A percentile compares a stretch with the other conserved stretches of the same genome.
phyloP scores from a whole-genome alignment of 2,329 filamentous ascomycete genomes.

The Pyricularia sp. region DNA sequence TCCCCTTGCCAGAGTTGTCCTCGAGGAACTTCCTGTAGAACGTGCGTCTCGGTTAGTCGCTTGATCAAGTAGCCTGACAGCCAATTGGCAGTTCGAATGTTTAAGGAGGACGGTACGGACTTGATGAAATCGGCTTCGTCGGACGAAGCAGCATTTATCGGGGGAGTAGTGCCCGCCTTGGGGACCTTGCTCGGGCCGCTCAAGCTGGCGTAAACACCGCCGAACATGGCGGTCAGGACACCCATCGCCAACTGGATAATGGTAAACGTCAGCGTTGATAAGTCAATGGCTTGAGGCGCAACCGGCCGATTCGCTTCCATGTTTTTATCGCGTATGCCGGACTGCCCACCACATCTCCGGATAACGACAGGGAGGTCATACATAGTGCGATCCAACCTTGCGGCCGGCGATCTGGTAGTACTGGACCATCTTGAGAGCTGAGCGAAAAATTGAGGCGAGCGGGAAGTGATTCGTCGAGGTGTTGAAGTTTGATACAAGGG shows the following conservation, averaged over 20 bases:
- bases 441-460: conserved; percentile 11
- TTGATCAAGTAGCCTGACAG: not conserved
- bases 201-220: conserved; percentile 30
- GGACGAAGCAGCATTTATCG: conserved; percentile 48
- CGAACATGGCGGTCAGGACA: conserved; percentile 37
- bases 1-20: conserved; percentile 20
- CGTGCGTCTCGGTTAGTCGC: not conserved
- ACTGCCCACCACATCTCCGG: not conserved
- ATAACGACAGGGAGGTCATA: conserved; percentile 22
- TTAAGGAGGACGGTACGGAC: conserved; percentile 24
- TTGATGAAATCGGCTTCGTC: conserved; percentile 55
- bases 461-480: conserved; percentile 8
- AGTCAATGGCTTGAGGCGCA: conserved; percentile 6
- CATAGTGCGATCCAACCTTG: conserved; percentile 48
- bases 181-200: conserved; percentile 34
- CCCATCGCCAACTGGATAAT: conserved; percentile 40
- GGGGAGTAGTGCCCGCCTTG: conserved; percentile 32
- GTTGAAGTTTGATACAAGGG: not conserved
- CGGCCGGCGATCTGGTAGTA: conserved; percentile 44
- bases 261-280: conserved; percentile 6
- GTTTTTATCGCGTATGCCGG: not conserved
- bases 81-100: conserved; percentile 1
- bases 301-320: not conserved
- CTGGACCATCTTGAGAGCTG: conserved; percentile 30
- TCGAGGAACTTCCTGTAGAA: conserved; percentile 33